phyloP scores from a whole-genome alignment of 2,329 filamentous ascomycete species.

The Plenodomus tracheiphilus region DNA sequence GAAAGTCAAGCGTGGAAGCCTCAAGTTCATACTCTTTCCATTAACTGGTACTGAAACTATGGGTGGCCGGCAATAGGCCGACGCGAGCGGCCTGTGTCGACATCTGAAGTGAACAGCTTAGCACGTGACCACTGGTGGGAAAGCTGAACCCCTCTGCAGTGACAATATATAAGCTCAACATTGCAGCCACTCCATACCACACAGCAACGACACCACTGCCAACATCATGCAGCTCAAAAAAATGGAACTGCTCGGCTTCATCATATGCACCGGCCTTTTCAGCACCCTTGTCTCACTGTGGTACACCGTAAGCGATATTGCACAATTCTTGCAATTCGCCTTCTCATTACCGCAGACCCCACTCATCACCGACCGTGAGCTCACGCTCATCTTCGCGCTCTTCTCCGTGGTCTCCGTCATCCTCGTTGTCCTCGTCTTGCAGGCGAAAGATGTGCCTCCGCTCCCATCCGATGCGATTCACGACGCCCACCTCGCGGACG shows the following conservation, averaged over 20 bases:
- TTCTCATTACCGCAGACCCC: slow-evolving; percentile 8
- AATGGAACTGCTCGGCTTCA: slow-evolving; percentile 12
- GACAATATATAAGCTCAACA: too few species aligned
- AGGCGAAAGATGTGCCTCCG: background rate
- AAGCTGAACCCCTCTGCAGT: too few species aligned
- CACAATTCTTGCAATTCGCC: background rate
- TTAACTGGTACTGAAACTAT: too few species aligned
- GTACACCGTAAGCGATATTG: slow-evolving; percentile 4
- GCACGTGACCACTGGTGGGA: too few species aligned
- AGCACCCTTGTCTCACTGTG: slow-evolving; percentile 5
- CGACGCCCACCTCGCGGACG: slow-evolving; percentile 6
- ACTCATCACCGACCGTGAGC: slow-evolving; percentile 10
- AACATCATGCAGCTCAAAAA: slow-evolving; percentile 9
- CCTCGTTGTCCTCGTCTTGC: slow-evolving; percentile 2
- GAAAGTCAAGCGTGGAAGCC: too few species aligned
- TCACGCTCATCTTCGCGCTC: slow-evolving; percentile 9
- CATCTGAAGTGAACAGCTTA: too few species aligned
- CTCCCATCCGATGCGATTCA: background rate
- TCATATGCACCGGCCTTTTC: slow-evolving; percentile 11
- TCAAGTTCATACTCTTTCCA: too few species aligned
- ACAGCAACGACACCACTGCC: background rate
- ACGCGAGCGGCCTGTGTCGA: too few species aligned
- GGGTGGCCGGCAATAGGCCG: too few species aligned
- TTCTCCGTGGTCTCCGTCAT: slow-evolving; percentile 3
- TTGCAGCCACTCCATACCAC: background rate